A percentile compares a stretch with the other conserved stretches of the same genome.
These are phyloP conservation scores for Pilaira anomala DNA, from an alignment of 192 early-diverging fungal genomes.

Conservation along the genomic window DNA sequence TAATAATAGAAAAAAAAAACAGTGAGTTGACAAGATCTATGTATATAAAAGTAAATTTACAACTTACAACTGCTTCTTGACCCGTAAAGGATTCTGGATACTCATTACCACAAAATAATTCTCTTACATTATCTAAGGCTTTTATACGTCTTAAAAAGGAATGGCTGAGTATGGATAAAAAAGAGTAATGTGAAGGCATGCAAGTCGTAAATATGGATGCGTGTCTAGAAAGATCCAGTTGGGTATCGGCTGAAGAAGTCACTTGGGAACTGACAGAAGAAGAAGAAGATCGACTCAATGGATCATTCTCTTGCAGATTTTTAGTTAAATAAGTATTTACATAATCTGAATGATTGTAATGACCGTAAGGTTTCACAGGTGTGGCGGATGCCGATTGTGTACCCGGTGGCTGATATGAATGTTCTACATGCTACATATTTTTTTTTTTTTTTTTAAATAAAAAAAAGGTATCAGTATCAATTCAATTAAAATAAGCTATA, in stretches of 20 bases:
- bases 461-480: neutral
- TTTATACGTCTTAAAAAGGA: constrained; percentile 18
- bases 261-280: no score
- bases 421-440: no score
- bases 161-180: constrained; percentile 18
- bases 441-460: neutral
- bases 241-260: neutral
- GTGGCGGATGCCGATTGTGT: neutral
- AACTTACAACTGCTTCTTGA: constrained; percentile 29
- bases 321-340: neutral
- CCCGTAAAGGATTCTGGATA: constrained; percentile 34
- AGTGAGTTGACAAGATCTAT: neutral
- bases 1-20: neutral
- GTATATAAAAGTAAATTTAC: neutral
- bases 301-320: neutral
- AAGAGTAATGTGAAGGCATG: neutral
- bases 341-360: neutral
- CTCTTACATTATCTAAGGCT: constrained; percentile 30
- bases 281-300: neutral
- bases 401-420: neutral
- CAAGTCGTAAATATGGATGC: neutral
- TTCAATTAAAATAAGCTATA: no score
- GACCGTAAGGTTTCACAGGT: neutral
- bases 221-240: neutral
- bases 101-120: constrained; percentile 33